Evolutionary conservation across 2,329 filamentous ascomycete genomes (phyloP), one percentile per base, ranked within the genome.

Genomic region (Pyrenophora graminea): DNA sequence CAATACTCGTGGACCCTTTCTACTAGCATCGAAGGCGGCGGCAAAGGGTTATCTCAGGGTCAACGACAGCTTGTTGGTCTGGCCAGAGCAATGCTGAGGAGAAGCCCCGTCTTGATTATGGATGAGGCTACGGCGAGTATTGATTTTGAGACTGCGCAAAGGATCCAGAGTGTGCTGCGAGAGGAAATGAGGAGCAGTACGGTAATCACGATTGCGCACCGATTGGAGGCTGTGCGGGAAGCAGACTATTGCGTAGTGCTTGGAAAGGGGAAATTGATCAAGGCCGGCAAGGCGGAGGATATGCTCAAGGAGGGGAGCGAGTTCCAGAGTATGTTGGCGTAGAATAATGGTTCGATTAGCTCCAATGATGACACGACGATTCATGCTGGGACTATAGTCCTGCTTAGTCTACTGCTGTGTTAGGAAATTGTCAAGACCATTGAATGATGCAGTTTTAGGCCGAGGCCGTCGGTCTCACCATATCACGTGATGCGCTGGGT

Each of bases 61-160:
- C 85, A 88, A 64, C 73, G 85, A 39, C 85, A 88, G 62, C 76
- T 88, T 0, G 82, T 88, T 3, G 85, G 84, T 0, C 74, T 88
- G 1, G 82, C 85, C 0, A 69, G 85, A n/a, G 84, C 85, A 0
- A 79, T 88, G 45, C 68, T 88, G 39, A 71, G 85, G 7, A 72
- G 81, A n/a, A 85, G 82, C 51, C 74, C 82, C 0, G 80, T 88
- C 55, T 76, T 88, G 8, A 81, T 88, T 43, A 77, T 88, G 63
- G 85, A 88, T 61, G 85, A 88, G 62, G 85, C 85, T 2, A 87
- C 85, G 2, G 84, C 85, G 2, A 84, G 80, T 41, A 85, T 87
- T 55, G 85, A 88, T 66, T 77, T 79, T 45, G 82, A 85, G 55
- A 87, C 84, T 1, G 82, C 84, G 13, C 74, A 75, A 61, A 68